These are phyloP conservation scores for Cladosporium sp. DNA, from an alignment of 2,329 filamentous ascomycete genomes.

Conservation along the genomic window DNA sequence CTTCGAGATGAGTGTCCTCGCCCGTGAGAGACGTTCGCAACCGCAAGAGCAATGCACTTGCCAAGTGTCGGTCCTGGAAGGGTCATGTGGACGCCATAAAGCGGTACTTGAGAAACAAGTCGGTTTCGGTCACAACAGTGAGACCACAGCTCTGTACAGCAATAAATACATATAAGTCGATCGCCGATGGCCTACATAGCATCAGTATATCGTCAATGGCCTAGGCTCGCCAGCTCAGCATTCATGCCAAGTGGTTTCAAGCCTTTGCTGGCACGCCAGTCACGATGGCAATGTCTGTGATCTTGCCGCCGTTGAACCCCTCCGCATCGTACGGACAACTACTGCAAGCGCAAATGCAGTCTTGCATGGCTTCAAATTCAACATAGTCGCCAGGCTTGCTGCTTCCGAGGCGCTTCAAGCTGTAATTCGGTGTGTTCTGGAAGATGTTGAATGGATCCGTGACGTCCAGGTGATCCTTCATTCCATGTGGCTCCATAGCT, in stretches of 20 bases:
- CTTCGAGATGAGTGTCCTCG: too few relatives aligned
- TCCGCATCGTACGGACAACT: conserved; percentile 35
- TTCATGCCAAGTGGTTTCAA: not conserved
- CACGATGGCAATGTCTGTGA: conserved; percentile 34
- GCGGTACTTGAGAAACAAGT: not conserved
- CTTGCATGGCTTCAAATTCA: conserved; percentile 33
- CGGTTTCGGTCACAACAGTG: not conserved
- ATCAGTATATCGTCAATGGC: not conserved
- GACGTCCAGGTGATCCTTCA: conserved; percentile 29
- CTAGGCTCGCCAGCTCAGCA: not conserved
- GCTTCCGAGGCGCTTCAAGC: conserved; percentile 31
- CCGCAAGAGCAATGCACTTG: too few relatives aligned
- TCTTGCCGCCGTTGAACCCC: conserved; percentile 34
- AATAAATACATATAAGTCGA: not conserved
- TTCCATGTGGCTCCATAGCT: conserved; percentile 32
- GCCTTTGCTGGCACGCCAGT: conserved; percentile 17
- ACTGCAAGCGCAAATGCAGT: conserved; percentile 32
- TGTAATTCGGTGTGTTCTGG: conserved; percentile 36
- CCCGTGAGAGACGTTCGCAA: too few relatives aligned
- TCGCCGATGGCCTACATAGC: not conserved
- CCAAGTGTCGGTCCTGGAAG: too few relatives aligned
- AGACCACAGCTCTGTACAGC: not conserved
- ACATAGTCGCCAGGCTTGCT: conserved; percentile 35
- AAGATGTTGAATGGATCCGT: conserved; percentile 37
- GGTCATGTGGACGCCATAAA: not conserved